Conservation (phyloP, 2,329 filamentous ascomycete genomes). For the Pseudofabraea citricarpa region DNA sequence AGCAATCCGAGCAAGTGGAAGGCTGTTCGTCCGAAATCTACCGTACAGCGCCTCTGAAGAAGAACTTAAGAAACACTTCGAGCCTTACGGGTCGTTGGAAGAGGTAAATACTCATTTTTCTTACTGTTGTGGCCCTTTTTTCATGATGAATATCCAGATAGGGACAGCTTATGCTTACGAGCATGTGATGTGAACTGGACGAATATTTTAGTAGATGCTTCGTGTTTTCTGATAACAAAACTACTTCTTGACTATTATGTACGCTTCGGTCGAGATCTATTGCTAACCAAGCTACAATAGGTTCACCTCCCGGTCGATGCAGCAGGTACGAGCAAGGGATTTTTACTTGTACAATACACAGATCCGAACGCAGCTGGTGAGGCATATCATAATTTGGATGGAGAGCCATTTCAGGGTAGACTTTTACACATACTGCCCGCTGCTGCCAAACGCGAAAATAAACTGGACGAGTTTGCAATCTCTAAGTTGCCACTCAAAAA, state of each 20-base stretch:
- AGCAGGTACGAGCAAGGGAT: constrained; percentile 76
- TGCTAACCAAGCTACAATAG: constrained; percentile 50
- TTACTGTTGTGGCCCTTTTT: constrained; percentile 25
- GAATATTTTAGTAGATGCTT: constrained; percentile 99
- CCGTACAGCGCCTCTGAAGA: constrained; percentile 75
- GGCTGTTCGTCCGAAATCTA: constrained; percentile 86
- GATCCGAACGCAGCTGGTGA: constrained; percentile 68
- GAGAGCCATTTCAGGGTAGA: constrained; percentile 85
- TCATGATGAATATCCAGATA: constrained; percentile 98
- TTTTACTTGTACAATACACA: constrained; percentile 78
- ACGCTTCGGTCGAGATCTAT: background rate
- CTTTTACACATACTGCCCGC: constrained; percentile 87
- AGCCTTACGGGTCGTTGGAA: constrained; percentile 63
- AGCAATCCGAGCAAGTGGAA: constrained; percentile 64
- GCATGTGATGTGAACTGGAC: constrained; percentile 92
- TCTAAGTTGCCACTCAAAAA: constrained; percentile 92
- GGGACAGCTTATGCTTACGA: constrained; percentile 94
- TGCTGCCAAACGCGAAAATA: constrained; percentile 73
- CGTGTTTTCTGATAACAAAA: constrained; percentile 62
- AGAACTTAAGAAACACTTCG: constrained; percentile 70
- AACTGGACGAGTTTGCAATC: constrained; percentile 81
- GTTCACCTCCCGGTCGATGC: constrained; percentile 78
- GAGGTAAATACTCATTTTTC: constrained; percentile 7
- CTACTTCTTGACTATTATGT: constrained; percentile 16
- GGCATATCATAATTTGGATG: constrained; percentile 77